Evolutionary conservation across 176 grass and related monocot genomes (phyloP).

Genomic region (Luzula sylvatica): DNA sequence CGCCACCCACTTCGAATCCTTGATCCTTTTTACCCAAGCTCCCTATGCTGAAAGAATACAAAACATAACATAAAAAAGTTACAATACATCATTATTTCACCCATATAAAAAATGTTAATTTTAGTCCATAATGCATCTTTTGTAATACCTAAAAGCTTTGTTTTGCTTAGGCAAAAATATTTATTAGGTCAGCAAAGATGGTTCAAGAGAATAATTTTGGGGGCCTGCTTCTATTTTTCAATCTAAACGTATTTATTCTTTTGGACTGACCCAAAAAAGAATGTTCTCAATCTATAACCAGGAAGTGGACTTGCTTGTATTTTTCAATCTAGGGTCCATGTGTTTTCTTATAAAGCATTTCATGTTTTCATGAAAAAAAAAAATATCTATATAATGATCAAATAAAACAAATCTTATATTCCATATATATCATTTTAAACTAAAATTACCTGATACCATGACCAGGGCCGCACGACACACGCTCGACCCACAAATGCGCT

Average conservation of each 20-base stretch:
- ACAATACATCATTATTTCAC: neutral
- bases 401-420: no score
- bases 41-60: slow-evolving; percentile 36
- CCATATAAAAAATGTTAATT: neutral
- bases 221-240: no score
- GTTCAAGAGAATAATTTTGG: slow-evolving; percentile 1
- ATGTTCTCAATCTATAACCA: no score
- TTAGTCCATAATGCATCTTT: neutral
- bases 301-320: no score
- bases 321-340: no score
- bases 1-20: slow-evolving; percentile 31
- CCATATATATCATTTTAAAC: neutral
- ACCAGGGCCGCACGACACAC: slow-evolving; percentile 49
- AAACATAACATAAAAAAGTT: neutral
- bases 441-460: slow-evolving; percentile 46
- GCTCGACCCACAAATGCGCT: slow-evolving; percentile 40
- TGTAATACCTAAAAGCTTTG: neutral
- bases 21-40: slow-evolving; percentile 41
- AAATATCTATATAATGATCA: no score
- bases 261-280: no score
- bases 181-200: slow-evolving; percentile 8
- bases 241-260: neutral
- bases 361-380: no score
- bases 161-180: neutral
- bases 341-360: no score